phyloP scores from a whole-genome alignment of 805 yeast genomes.

The Sugiyamaella floridensis region DNA sequence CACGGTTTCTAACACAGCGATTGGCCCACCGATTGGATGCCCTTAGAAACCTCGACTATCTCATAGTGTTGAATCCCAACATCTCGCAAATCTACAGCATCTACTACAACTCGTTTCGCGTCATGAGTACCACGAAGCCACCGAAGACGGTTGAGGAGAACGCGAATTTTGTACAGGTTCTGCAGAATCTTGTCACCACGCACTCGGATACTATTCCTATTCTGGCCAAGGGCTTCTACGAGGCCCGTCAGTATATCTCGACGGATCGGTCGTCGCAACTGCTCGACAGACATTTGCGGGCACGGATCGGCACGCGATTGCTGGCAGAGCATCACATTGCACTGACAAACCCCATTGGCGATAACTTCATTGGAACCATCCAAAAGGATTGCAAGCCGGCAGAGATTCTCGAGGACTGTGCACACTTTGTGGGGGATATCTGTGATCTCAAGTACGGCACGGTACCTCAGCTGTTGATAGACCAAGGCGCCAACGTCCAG shows the following conservation, averaged over 20 bases:
- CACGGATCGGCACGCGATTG: slow-evolving; percentile 79
- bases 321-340: slow-evolving; percentile 80
- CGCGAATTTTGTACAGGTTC: slow-evolving; percentile 42
- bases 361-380: slow-evolving; percentile 54
- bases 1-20: slow-evolving; percentile 22
- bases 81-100: slow-evolving; percentile 69
- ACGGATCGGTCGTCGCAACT: slow-evolving; percentile 50
- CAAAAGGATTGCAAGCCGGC: slow-evolving; percentile 61
- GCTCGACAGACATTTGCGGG: slow-evolving; percentile 68
- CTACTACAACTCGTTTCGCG: slow-evolving; percentile 63
- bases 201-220: slow-evolving; percentile 82
- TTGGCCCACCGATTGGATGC: slow-evolving; percentile 65
- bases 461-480: slow-evolving; percentile 52
- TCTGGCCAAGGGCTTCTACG: slow-evolving; percentile 75
- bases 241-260: slow-evolving; percentile 44
- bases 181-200: slow-evolving; percentile 56
- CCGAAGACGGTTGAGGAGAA: slow-evolving; percentile 50
- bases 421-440: slow-evolving; percentile 74
- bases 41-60: slow-evolving; percentile 70
- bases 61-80: slow-evolving; percentile 80
- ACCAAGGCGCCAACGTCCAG: slow-evolving; percentile 47
- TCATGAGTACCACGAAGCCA: slow-evolving; percentile 38
- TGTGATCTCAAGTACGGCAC: slow-evolving; percentile 79
- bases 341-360: slow-evolving; percentile 43
- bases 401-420: slow-evolving; percentile 54